These are phyloP conservation scores for Metarhizium album DNA, from an alignment of 2,329 filamentous ascomycete genomes.

Conservation along the genomic window DNA sequence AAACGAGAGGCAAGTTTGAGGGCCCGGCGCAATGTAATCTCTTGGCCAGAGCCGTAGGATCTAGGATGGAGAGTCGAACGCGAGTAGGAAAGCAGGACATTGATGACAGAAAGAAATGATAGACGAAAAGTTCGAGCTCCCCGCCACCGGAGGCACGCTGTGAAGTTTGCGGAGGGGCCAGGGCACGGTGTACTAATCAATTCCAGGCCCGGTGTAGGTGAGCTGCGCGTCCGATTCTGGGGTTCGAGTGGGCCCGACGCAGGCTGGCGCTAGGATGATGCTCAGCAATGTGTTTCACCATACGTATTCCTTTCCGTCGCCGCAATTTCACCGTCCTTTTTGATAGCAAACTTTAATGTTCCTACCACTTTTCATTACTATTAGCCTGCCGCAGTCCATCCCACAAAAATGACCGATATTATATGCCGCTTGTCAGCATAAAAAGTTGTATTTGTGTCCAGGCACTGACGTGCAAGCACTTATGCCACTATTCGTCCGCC, in stretches of 20 bases:
- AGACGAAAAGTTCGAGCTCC: background rate
- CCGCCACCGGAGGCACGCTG: background rate
- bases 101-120: background rate
- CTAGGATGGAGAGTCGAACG: background rate
- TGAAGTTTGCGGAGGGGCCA: too few species aligned
- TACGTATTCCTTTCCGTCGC: too few species aligned
- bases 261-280: too few species aligned
- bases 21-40: background rate
- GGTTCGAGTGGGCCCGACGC: background rate
- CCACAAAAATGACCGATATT: too few species aligned
- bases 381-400: too few species aligned
- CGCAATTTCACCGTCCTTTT: too few species aligned
- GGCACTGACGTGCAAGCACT: background rate
- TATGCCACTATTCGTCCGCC: background rate
- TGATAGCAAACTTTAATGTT: too few species aligned
- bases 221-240: background rate
- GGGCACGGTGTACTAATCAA: too few species aligned
- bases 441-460: background rate
- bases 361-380: too few species aligned
- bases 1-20: background rate
- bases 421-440: too few species aligned
- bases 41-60: background rate
- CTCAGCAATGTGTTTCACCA: too few species aligned
- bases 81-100: background rate
- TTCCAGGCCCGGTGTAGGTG: too few species aligned